phyloP scores from a whole-genome alignment of 2,329 filamentous ascomycete genomes.

The Aspergillus awamori region DNA sequence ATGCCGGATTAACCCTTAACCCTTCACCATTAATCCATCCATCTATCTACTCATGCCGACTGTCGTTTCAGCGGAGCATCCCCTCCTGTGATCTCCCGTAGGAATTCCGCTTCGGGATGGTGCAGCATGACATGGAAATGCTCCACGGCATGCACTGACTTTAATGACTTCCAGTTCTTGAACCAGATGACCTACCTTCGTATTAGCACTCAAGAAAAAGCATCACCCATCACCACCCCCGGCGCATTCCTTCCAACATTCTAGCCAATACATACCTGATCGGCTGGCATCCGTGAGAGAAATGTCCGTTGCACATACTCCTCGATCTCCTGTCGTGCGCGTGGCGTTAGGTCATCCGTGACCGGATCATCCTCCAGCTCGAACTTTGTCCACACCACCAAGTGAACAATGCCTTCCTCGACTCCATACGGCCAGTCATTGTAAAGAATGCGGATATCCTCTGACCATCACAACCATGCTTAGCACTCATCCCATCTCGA shows the following conservation, averaged over 20 bases:
- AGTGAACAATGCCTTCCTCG: conserved; percentile 74
- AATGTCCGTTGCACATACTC: conserved; percentile 72
- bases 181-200: conserved; percentile 73
- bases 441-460: conserved; percentile 72
- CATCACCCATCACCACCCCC: not conserved
- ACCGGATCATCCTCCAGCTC: conserved; percentile 69
- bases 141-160: conserved; percentile 83
- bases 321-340: conserved; percentile 67
- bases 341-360: conserved; percentile 67
- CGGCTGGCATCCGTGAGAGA: conserved; percentile 46
- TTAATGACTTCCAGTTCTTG: conserved; percentile 85
- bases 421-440: conserved; percentile 97
- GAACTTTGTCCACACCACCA: conserved; percentile 95
- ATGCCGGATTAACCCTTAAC: too few species aligned
- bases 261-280: conserved; percentile 41
- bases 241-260: not conserved
- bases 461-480: conserved; percentile 30
- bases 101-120: conserved; percentile 69
- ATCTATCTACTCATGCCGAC: not conserved
- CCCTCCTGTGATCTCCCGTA: conserved; percentile 70
- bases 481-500: not conserved
- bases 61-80: conserved; percentile 61
- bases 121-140: conserved; percentile 95
- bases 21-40: not conserved
- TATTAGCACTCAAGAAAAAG: conserved; percentile 10